Evolutionary conservation across 495 filamentous ascomycete species (phyloP), one percentile per base, ranked within the genome.

Genomic region (Lasiosphaeria ovina): DNA sequence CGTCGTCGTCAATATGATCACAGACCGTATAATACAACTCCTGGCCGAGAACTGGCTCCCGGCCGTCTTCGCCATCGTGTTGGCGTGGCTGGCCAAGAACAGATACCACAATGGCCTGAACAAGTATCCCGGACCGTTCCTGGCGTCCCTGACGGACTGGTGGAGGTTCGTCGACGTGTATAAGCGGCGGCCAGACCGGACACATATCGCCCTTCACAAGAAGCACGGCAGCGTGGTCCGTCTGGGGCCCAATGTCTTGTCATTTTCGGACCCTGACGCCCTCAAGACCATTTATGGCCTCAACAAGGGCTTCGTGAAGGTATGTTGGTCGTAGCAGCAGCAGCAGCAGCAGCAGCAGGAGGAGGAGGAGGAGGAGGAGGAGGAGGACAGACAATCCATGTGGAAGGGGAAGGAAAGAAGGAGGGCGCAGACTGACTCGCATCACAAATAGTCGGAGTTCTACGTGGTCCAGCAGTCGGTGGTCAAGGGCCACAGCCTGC

Each of bases 271-370:
- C 63, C 87, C 89, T 0, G 78, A 79, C 54, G 85, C 87, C 11
- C 72, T 91, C 51, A 89, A 87, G 67, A 77, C 78, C 7, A 93
- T 94, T 34, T 94, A 93, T 66, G 87, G 90, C 2, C 76, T 92
- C 58, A 91, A 91, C 66, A 92, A 91, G 71, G 88, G 88, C n/a
- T 90, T 90, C 68, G 77, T 75, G 58, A 93, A 93, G 81, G 87
- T 90, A 60, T n/a, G 35, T 48, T 6, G 14, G 6, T 33, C 32
- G 8, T 14, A n/a, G 12, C 44, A n/a, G 24, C 24, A 24, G 24
- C 24, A 2, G 24, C 24, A 2, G 24, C 24, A 24, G 24, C 24
- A 24, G 24, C 24, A 24, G 24, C 24, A 24, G 24, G 1, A 24
- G 24, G 2, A 24, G 24, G 1, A 24, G 24, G 2, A 24, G 24